A percentile compares a stretch with the other conserved stretches of the same genome.
phyloP scores from a whole-genome alignment of 148 eudicot species.

The Fallopia convolvulus region DNA sequence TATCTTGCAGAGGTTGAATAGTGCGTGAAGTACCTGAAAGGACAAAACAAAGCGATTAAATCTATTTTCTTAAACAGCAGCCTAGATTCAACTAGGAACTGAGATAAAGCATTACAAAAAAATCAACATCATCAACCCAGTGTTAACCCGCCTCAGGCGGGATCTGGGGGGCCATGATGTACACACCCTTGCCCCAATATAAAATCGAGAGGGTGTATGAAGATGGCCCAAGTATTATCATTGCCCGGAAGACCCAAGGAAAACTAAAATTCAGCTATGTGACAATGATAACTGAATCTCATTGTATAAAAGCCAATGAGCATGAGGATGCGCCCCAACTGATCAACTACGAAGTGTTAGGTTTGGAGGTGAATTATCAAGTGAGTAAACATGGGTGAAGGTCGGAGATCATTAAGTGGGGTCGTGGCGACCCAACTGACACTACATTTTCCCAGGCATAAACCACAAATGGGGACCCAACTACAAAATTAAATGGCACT shows the following conservation, averaged over 20 bases:
- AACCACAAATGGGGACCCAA: neutral
- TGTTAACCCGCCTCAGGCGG: too few species aligned
- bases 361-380: neutral
- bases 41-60: neutral
- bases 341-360: neutral
- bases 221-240: too few species aligned
- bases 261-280: too few species aligned
- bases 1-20: slow-evolving; percentile 96
- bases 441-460: neutral
- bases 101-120: neutral
- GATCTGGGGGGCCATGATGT: too few species aligned
- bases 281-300: too few species aligned
- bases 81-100: neutral
- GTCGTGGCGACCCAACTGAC: too few species aligned
- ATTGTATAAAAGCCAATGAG: too few species aligned
- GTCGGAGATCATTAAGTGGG: neutral
- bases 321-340: too few species aligned
- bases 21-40: slow-evolving; percentile 81
- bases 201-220: too few species aligned
- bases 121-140: too few species aligned
- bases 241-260: too few species aligned
- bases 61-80: neutral
- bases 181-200: too few species aligned
- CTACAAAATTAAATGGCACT: neutral
- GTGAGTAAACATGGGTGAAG: neutral